Conservation (phyloP, 257 asterid genomes). For the Gardenia jasminoides region DNA sequence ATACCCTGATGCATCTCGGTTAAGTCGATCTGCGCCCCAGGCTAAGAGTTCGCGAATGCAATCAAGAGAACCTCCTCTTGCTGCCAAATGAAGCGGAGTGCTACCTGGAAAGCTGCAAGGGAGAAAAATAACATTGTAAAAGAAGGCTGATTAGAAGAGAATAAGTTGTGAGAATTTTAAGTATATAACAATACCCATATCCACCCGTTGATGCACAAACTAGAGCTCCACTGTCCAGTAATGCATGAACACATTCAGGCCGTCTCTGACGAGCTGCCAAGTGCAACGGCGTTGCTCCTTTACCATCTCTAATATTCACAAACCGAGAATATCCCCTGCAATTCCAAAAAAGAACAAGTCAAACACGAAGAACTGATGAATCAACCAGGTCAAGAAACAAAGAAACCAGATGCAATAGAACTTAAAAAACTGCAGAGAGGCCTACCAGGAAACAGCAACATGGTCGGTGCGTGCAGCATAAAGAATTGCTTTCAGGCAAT, state of each 20-base stretch:
- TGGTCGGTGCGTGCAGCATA: slow-evolving; percentile 73
- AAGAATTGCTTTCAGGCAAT: slow-evolving; percentile 77
- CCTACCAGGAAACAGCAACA: slow-evolving; percentile 83
- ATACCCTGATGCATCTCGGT: slow-evolving; percentile 86
- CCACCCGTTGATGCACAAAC: slow-evolving; percentile 83
- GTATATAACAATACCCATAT: slow-evolving; percentile 50
- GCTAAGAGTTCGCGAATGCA: slow-evolving; percentile 87
- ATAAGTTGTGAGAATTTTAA: neutral
- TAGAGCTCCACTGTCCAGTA: slow-evolving; percentile 80
- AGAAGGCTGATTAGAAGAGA: neutral
- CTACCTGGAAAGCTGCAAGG: slow-evolving; percentile 71
- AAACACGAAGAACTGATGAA: neutral
- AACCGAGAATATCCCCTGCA: slow-evolving; percentile 85
- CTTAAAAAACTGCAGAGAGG: neutral
- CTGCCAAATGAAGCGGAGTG: slow-evolving; percentile 99
- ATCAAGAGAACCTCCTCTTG: slow-evolving; percentile 93
- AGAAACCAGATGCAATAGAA: neutral
- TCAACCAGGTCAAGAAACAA: neutral
- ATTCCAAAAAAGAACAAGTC: neutral
- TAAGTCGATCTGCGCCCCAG: slow-evolving; percentile 91
- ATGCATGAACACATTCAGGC: slow-evolving; percentile 65
- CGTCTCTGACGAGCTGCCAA: slow-evolving; percentile 84
- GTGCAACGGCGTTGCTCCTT: slow-evolving; percentile 96
- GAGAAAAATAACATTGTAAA: slow-evolving; percentile 3
- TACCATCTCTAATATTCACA: slow-evolving; percentile 88